Conservation (phyloP, 345 rosid genomes). For the Hibiscus mutabilis region DNA sequence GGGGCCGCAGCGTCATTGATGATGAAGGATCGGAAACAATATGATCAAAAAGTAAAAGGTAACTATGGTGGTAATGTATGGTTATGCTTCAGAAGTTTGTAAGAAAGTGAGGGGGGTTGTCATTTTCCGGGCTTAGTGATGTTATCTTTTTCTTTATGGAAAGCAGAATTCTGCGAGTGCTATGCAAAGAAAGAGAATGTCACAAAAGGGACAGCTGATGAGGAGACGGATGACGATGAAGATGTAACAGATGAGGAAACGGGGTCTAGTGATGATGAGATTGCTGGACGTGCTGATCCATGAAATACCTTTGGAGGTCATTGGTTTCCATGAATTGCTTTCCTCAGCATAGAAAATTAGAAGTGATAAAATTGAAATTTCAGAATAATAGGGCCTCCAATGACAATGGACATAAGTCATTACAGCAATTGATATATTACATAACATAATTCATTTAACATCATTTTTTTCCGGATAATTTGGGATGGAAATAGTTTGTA, state of each 20-base stretch:
- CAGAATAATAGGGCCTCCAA: background rate
- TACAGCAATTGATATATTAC: background rate
- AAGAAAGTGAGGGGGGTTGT: too few relatives aligned
- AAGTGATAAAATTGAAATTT: background rate
- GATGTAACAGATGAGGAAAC: slow-evolving; percentile 41
- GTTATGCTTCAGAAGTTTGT: background rate
- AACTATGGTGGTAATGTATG: background rate
- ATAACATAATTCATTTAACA: background rate
- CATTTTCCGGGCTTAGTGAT: background rate
- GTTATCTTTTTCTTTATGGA: background rate
- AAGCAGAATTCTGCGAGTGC: slow-evolving; percentile 47
- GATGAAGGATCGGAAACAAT: slow-evolving; percentile 54
- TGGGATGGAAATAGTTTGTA: too few relatives aligned
- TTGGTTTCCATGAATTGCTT: slow-evolving; percentile 1
- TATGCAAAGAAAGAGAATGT: slow-evolving; percentile 50
- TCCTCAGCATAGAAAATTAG: slow-evolving; percentile 2
- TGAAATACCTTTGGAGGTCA: slow-evolving; percentile 11
- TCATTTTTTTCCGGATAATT: too few relatives aligned
- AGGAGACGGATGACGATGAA: slow-evolving; percentile 39
- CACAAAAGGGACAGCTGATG: slow-evolving; percentile 27
- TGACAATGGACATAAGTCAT: background rate
- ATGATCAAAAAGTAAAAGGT: slow-evolving; percentile 73
- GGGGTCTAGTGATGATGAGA: slow-evolving; percentile 47
- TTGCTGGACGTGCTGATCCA: slow-evolving; percentile 54
- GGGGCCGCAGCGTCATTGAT: slow-evolving; percentile 73